Percentiles rank a stretch among this genome's conserved stretches.
Evolutionary conservation across 179 eudicot species (phyloP).

Genomic region (Beta macrorhiza): DNA sequence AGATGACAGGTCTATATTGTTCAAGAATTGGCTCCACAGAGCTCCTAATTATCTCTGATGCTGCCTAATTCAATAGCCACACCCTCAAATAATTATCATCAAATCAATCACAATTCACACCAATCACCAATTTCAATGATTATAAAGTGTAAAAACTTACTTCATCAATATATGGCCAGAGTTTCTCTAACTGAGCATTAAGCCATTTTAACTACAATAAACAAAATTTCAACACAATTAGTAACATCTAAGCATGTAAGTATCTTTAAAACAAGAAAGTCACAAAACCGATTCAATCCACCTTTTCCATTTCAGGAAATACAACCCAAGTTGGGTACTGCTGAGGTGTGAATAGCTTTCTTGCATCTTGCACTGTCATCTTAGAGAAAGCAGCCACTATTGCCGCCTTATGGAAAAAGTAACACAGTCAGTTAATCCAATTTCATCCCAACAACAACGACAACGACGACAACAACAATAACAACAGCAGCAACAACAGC

Average conservation of each 20-base stretch:
- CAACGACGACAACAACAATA: neutral
- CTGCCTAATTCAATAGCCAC: slow-evolving; percentile 57
- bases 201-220: slow-evolving; percentile 78
- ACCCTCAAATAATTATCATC: slow-evolving; percentile 14
- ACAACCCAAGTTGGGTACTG: slow-evolving; percentile 78
- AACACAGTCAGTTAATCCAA: slow-evolving; percentile 9
- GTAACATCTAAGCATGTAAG: neutral
- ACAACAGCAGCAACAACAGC: no score
- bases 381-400: slow-evolving; percentile 61
- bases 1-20: slow-evolving; percentile 71
- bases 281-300: slow-evolving; percentile 25
- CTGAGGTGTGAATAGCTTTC: slow-evolving; percentile 61
- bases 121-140: neutral
- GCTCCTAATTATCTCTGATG: slow-evolving; percentile 73
- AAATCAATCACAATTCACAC: slow-evolving; percentile 9
- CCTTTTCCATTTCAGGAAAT: slow-evolving; percentile 73
- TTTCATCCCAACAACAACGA: neutral
- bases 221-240: neutral
- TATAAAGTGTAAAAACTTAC: slow-evolving; percentile 28
- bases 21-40: slow-evolving; percentile 82
- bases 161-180: slow-evolving; percentile 88
- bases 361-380: slow-evolving; percentile 76
- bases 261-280: neutral
- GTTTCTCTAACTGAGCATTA: slow-evolving; percentile 61
- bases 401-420: slow-evolving; percentile 48